These are phyloP conservation scores for Cercophora samala DNA, from an alignment of 495 filamentous ascomycete species.

Conservation along the genomic window DNA sequence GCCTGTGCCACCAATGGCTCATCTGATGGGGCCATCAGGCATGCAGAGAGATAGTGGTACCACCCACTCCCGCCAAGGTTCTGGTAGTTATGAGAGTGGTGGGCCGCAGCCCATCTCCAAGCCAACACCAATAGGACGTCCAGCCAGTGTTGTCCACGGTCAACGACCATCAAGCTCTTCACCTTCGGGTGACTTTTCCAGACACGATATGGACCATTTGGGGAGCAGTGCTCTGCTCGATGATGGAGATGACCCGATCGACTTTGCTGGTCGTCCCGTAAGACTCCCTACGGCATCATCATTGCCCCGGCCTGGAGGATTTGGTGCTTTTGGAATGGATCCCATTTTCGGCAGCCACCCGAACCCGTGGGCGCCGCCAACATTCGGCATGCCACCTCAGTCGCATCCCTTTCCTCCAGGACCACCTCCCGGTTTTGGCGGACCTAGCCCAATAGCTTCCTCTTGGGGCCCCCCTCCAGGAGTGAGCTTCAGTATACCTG, in stretches of 20 bases:
- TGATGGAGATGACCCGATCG: slow-evolving; percentile 58
- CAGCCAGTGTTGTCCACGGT: slow-evolving; percentile 63
- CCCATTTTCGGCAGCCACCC: slow-evolving; percentile 22
- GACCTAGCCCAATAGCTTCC: slow-evolving; percentile 16
- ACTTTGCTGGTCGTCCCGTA: slow-evolving; percentile 26
- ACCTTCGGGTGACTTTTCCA: slow-evolving; percentile 51
- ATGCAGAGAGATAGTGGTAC: slow-evolving; percentile 34
- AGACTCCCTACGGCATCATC: slow-evolving; percentile 16
- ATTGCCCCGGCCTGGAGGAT: background rate
- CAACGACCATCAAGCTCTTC: slow-evolving; percentile 31
- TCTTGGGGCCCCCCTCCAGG: slow-evolving; percentile 30
- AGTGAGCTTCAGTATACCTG: slow-evolving; percentile 32
- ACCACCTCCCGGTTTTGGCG: slow-evolving; percentile 28
- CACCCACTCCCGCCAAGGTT: slow-evolving; percentile 46
- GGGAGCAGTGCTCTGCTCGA: slow-evolving; percentile 92
- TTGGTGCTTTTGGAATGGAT: slow-evolving; percentile 30
- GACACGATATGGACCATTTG: slow-evolving; percentile 66
- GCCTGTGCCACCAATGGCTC: slow-evolving; percentile 37
- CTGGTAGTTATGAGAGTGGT: slow-evolving; percentile 42
- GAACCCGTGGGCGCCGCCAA: slow-evolving; percentile 30
- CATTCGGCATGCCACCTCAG: slow-evolving; percentile 15
- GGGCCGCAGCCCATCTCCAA: slow-evolving; percentile 65
- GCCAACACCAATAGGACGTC: slow-evolving; percentile 84
- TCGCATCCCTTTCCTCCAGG: slow-evolving; percentile 21
- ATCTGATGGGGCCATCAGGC: slow-evolving; percentile 25